These are phyloP conservation scores for Irpex lacteus DNA, from an alignment of 1,284 basidiomycete species.

Conservation along the genomic window DNA sequence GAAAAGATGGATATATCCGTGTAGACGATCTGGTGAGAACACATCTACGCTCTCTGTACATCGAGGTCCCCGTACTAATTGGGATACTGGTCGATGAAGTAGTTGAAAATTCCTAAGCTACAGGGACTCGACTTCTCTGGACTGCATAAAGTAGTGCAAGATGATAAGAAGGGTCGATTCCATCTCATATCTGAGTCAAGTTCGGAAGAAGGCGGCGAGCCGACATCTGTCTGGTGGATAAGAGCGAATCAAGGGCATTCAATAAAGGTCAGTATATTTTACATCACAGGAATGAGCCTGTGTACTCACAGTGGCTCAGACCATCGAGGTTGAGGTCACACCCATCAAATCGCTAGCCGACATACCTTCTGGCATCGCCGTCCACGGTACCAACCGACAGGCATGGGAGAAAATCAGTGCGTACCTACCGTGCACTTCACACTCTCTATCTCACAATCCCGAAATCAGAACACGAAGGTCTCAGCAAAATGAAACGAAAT, in stretches of 20 bases:
- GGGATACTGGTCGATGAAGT: conserved; percentile 15
- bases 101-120: conserved; percentile 28
- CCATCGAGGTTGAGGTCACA: conserved; percentile 64
- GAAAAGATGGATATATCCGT: conserved; percentile 77
- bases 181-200: conserved; percentile 62
- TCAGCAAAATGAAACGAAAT: conserved; percentile 84
- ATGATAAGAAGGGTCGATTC: conserved; percentile 79
- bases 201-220: conserved; percentile 27
- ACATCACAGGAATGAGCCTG: background rate
- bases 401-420: conserved; percentile 79
- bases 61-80: conserved; percentile 2
- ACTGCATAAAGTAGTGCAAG: conserved; percentile 70
- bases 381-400: conserved; percentile 71
- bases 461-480: conserved; percentile 40
- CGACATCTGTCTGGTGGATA: conserved; percentile 70
- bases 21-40: conserved; percentile 70
- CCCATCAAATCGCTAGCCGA: conserved; percentile 60
- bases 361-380: conserved; percentile 59
- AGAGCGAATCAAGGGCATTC: conserved; percentile 95
- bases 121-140: conserved; percentile 42
- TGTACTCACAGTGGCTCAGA: conserved; percentile 34
- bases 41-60: conserved; percentile 15
- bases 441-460: background rate
- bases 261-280: conserved; percentile 51
- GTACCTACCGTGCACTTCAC: conserved; percentile 17